phyloP scores from a whole-genome alignment of 306 rosid genomes.

The Cucurbita moschata region DNA sequence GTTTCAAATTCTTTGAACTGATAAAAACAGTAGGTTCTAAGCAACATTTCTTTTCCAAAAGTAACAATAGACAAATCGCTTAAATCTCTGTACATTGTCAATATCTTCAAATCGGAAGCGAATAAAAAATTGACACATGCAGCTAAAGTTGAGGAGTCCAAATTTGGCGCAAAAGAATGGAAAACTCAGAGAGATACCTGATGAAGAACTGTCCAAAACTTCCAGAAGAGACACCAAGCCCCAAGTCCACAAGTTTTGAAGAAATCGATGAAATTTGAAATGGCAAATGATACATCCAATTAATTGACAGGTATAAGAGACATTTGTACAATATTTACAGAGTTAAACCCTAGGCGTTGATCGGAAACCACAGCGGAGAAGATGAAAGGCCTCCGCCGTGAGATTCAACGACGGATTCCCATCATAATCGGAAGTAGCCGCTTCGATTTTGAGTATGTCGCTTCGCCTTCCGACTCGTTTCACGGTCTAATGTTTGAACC shows the following conservation, averaged over 20 bases:
- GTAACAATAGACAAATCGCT: not conserved
- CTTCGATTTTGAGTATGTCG: not conserved
- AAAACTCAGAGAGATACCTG: not conserved
- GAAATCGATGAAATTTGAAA: not conserved
- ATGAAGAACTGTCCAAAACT: not conserved
- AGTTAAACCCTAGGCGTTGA: not conserved
- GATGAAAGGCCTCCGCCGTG: not conserved
- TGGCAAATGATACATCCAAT: not conserved
- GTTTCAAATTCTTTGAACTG: not conserved
- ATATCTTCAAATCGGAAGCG: not conserved
- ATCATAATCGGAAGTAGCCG: not conserved
- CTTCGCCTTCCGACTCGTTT: not conserved
- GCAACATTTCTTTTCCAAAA: not conserved
- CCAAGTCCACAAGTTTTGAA: not conserved
- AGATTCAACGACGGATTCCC: not conserved
- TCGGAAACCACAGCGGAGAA: not conserved
- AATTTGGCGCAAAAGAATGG: not conserved
- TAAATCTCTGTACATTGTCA: not conserved
- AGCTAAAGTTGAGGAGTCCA: not conserved
- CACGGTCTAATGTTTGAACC: not conserved
- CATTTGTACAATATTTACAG: constrained; percentile 1
- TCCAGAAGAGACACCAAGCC: not conserved
- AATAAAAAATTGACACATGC: not conserved
- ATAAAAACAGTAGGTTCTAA: not conserved
- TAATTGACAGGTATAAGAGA: not conserved